Conservation (phyloP, 306 rosid genomes). For the Lupinus albus region DNA sequence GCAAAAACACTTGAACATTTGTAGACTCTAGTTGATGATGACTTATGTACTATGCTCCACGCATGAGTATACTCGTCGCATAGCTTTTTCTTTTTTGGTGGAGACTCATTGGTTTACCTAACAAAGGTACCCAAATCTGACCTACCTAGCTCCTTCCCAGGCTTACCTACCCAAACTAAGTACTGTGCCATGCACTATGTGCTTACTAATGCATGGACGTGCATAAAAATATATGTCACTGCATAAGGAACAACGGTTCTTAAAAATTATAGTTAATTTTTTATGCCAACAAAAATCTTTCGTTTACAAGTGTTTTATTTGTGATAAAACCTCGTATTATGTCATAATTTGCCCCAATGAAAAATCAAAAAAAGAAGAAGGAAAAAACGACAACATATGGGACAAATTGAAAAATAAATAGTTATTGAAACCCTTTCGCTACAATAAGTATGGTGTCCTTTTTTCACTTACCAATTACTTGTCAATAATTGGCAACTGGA, state of each 20-base stretch:
- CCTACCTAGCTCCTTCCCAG: slow-evolving; percentile 24
- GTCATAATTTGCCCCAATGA: neutral
- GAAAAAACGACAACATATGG: no score
- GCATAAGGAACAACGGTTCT: neutral
- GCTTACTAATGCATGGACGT: slow-evolving; percentile 36
- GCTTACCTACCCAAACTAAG: slow-evolving; percentile 33
- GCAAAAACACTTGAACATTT: neutral
- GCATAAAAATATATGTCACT: neutral
- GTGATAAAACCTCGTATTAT: neutral
- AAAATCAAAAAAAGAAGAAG: neutral
- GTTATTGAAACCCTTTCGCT: neutral
- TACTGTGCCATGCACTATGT: slow-evolving; percentile 48
- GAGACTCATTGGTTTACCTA: slow-evolving; percentile 30
- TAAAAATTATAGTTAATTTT: neutral
- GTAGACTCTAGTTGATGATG: neutral
- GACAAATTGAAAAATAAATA: no score
- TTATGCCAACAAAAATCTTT: no score
- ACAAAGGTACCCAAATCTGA: slow-evolving; percentile 34
- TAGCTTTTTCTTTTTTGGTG: slow-evolving; percentile 20
- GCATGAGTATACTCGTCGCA: slow-evolving; percentile 18
- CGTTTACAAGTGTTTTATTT: neutral
- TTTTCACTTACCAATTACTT: neutral
- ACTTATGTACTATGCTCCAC: slow-evolving; percentile 20
- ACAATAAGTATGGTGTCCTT: neutral
- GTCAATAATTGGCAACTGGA: neutral